Base-by-base conservation (phyloP, 805 yeast genomes). In the Scheffersomyces stipitis region DNA sequence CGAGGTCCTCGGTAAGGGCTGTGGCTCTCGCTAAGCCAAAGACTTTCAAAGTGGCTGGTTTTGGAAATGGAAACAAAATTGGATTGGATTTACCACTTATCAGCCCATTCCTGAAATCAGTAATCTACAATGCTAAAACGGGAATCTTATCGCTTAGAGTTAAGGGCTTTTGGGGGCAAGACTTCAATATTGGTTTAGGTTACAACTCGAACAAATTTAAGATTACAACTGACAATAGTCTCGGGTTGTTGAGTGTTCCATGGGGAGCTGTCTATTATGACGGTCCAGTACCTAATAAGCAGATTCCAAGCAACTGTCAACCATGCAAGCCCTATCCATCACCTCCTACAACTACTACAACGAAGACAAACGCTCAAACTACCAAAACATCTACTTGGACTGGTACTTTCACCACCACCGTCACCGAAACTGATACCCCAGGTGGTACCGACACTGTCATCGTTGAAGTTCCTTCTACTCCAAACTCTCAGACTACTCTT, bases 21-120 rank as follows among this genome's bases (percentile, higher is more conserved):
- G 44, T 48, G 26, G 52, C 57, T 26, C 45, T 48, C 33, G 42
- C 42, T 30, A 31, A 35, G n/a, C 20, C 40, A 6, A 54, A 51
- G 36, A 44, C 52, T 22, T 47, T 44, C 42, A 47, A 43, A 1
- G 58, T 58, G 31, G 49, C 50, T 18, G 62, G 62, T 14, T 58
- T 46, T 42, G 64, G 64, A 36, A 45, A 46, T 33, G 58, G 58
- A n/a, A 58, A 58, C 38, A 36, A 42, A n/a, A 53, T 57, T 40
- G 62, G 60, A 15, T 36, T 54, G 33, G 45, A 46, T 43, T 20
- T 36, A 6, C 30, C 45, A 4, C 44, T 44, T 20, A 10, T 31
- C 4, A 14, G 15, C 9, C 12, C 3, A 3, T 38, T 42, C 9
- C 38, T 6, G 26, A 9, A 18, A 16, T 15, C 16, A 5, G 9